These are phyloP conservation scores for Metschnikowia picachoensis DNA, from an alignment of 805 yeast species.

Conservation along the genomic window DNA sequence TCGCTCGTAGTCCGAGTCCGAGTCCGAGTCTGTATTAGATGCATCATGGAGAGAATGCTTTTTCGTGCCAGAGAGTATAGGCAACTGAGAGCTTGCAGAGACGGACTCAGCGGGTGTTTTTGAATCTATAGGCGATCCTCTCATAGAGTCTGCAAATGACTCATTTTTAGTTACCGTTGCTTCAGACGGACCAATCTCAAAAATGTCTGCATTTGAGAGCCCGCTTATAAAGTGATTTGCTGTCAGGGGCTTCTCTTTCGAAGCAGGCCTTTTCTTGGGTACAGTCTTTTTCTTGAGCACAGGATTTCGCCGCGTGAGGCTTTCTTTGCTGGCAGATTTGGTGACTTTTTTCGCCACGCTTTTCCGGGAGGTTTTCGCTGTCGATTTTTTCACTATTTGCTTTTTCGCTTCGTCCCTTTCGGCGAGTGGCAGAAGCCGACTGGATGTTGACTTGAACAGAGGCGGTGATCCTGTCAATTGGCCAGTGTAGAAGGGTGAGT, in stretches of 20 bases:
- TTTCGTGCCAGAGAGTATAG: not conserved
- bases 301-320: not conserved
- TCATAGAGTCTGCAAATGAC: too few relatives aligned
- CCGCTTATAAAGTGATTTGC: not conserved
- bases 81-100: not conserved
- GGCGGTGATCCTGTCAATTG: slow-evolving; percentile 7
- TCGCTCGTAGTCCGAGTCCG: slow-evolving; percentile 18
- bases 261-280: not conserved
- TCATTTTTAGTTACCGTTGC: not conserved
- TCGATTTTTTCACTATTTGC: not conserved
- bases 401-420: not conserved
- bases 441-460: not conserved
- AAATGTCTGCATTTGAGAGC: not conserved
- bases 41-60: too few relatives aligned
- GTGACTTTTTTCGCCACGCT: not conserved
- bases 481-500: slow-evolving; percentile 35
- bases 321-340: not conserved
- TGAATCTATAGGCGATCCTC: too few relatives aligned
- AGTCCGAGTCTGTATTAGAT: slow-evolving; percentile 1
- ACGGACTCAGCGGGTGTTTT: not conserved
- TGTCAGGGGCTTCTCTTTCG: not conserved
- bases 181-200: not conserved
- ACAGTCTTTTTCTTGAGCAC: not conserved
- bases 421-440: slow-evolving; percentile 2
- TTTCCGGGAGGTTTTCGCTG: not conserved